Evolutionary conservation across 2,329 filamentous ascomycete genomes (phyloP), one percentile per base, ranked within the genome.

Genomic region (Claviceps digitariae): DNA sequence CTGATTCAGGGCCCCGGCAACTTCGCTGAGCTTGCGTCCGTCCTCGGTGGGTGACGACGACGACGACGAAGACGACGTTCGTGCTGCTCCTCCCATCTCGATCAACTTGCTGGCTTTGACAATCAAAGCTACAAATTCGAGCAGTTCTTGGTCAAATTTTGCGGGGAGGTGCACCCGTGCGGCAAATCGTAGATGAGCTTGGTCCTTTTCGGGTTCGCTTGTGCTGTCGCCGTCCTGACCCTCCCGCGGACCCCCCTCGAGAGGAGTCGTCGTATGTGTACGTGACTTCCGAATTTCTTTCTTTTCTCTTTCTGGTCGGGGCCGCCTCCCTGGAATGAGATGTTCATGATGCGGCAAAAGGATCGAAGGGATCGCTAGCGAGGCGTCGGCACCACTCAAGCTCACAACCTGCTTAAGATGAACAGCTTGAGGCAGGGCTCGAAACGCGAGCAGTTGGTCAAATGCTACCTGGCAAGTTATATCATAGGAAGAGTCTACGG

Each of bases 1-100:
- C 55, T 64, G 67, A 23, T 52, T 54, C 34, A 54, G 29, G 1
- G 45, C 17, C 6, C 53, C 49, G 5, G 53, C 43, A 8, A 54
- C 25, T 17, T 54, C 53, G 21, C 36, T 54, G n/a, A 54, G 23
- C 53, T 38, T 54, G 7, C 13, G 49, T 25, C 27, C 34, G 25
- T 48, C 45, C 12, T 52, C 36, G 2, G 23, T 15, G 12, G 23
- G 10, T 7, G 38, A 41, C n/a, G 38, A 9, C n/a, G 38, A 41
- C 3, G 38, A 41, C 8, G 20, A 9, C 17, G 40, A 43, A 9
- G 40, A 45, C 23, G 43, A 12, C 12, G 43, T 23, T n/a, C 36
- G 41, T 8, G 36, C n/a, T 13, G 38, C 40, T 21, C 43, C 53
- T 7, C 45, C 53, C 31, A 54, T 45, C 27, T 54, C 53, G 20